A percentile compares a stretch with the other conserved stretches of the same genome.
These are phyloP conservation scores for Citeromyces siamensis DNA, from an alignment of 1,139 yeast species.

Conservation along the genomic window DNA sequence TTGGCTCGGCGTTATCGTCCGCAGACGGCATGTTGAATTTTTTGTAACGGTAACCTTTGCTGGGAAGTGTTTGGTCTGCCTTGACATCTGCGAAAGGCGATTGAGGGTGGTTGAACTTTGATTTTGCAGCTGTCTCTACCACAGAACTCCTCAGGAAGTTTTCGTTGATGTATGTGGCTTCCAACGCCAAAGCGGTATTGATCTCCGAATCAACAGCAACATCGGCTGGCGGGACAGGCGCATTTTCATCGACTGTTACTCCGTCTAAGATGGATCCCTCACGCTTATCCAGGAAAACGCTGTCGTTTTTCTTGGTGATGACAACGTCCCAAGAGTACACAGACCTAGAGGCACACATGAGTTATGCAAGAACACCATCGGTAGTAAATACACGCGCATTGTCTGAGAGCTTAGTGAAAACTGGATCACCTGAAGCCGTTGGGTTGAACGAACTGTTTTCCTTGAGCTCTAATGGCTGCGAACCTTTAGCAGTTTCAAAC, in stretches of 20 bases:
- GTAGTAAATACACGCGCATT: conserved; percentile 39
- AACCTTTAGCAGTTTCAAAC: conserved; percentile 29
- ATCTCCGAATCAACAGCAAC: conserved; percentile 29
- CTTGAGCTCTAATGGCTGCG: conserved; percentile 28
- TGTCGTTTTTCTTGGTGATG: conserved; percentile 38
- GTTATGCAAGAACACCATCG: conserved; percentile 41
- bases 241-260: conserved; percentile 48
- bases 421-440: conserved; percentile 49
- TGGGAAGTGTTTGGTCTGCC: conserved; percentile 27
- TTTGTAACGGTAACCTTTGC: conserved; percentile 45
- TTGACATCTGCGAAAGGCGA: conserved; percentile 35
- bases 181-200: conserved; percentile 40
- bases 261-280: conserved; percentile 41
- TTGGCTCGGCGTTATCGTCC: conserved; percentile 26
- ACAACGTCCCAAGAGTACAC: conserved; percentile 54
- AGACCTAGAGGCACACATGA: conserved; percentile 54
- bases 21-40: conserved; percentile 31
- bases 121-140: conserved; percentile 18
- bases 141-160: conserved; percentile 41
- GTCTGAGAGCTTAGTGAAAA: conserved; percentile 30
- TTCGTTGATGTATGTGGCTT: conserved; percentile 45
- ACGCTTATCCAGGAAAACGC: conserved; percentile 46
- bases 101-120: conserved; percentile 23
- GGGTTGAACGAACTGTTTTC: conserved; percentile 38
- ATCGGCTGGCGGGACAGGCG: conserved; percentile 37